phyloP scores from a whole-genome alignment of 2,329 filamentous ascomycete species.

The Ophiocordyceps sinensis region DNA sequence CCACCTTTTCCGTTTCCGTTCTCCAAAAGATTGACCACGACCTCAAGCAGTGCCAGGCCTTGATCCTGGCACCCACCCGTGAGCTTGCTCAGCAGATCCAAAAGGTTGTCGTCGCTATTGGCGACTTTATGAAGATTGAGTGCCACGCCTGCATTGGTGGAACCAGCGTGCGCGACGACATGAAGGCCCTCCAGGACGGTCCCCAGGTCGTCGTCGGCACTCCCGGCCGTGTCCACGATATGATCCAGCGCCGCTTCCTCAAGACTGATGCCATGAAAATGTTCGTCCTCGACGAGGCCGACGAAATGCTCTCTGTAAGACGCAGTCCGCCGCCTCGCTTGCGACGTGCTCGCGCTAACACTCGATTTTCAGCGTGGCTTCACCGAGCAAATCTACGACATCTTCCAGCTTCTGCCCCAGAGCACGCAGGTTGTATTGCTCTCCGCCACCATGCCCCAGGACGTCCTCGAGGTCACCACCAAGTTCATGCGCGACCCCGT shows the following conservation, averaged over 20 bases:
- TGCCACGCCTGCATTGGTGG: slow-evolving; percentile 99
- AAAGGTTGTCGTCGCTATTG: slow-evolving; percentile 96
- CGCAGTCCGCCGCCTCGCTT: not conserved
- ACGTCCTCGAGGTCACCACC: slow-evolving; percentile 97
- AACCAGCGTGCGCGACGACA: slow-evolving; percentile 95
- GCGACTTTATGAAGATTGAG: slow-evolving; percentile 98
- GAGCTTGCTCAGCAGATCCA: slow-evolving; percentile 99
- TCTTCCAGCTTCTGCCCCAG: slow-evolving; percentile 97
- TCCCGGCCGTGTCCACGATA: slow-evolving; percentile 95
- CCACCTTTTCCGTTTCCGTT: slow-evolving; percentile 97
- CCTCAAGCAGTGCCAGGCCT: slow-evolving; percentile 92
- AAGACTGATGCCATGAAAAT: slow-evolving; percentile 99
- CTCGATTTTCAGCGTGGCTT: slow-evolving; percentile 63
- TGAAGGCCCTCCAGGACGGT: slow-evolving; percentile 92
- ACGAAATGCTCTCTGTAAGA: slow-evolving; percentile 90
- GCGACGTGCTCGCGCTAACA: not conserved
- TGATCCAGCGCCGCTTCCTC: slow-evolving; percentile 96
- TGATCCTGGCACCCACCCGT: slow-evolving; percentile 94
- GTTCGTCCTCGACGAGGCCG: slow-evolving; percentile 98
- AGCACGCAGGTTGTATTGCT: slow-evolving; percentile 97
- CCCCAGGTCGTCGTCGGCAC: slow-evolving; percentile 97
- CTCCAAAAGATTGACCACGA: slow-evolving; percentile 96
- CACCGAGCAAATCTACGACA: slow-evolving; percentile 99
- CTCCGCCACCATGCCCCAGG: slow-evolving; percentile 97
- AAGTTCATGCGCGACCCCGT: slow-evolving; percentile 99